A percentile compares a stretch with the other conserved stretches of the same genome.
phyloP scores from a whole-genome alignment of 1,139 yeast species.

The Arxiozyma slooffiae region DNA sequence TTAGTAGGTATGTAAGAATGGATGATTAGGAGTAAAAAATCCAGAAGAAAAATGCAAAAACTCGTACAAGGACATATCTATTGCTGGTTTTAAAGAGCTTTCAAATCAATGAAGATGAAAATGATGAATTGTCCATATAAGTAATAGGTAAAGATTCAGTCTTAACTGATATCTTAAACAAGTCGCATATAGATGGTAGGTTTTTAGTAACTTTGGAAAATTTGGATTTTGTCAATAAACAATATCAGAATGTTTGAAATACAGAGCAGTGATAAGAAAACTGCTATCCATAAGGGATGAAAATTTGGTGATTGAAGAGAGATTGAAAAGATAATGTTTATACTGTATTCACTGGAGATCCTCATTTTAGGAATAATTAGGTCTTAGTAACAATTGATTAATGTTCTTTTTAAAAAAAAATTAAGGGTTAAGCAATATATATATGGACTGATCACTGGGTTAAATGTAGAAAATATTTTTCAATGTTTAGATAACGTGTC shows the following conservation, averaged over 20 bases:
- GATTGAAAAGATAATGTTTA: slow-evolving; percentile 78
- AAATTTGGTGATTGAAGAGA: slow-evolving; percentile 81
- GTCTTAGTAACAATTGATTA: slow-evolving; percentile 92
- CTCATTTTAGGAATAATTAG: slow-evolving; percentile 85
- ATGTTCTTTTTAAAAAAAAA: slow-evolving; percentile 91
- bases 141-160: slow-evolving; percentile 36
- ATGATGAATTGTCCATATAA: slow-evolving; percentile 45
- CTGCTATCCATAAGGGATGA: slow-evolving; percentile 90
- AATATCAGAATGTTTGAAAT: too few species aligned
- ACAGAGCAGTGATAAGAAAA: slow-evolving; percentile 26
- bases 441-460: slow-evolving; percentile 89
- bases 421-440: slow-evolving; percentile 90
- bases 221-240: slow-evolving; percentile 25
- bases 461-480: slow-evolving; percentile 65
- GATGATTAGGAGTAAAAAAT: too few species aligned
- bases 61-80: background rate
- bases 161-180: slow-evolving; percentile 17
- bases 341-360: slow-evolving; percentile 54
- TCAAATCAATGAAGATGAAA: slow-evolving; percentile 25
- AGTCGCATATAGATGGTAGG: slow-evolving; percentile 25
- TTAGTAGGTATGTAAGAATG: too few species aligned
- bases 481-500: slow-evolving; percentile 56
- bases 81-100: slow-evolving; percentile 28
- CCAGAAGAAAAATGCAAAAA: too few species aligned
- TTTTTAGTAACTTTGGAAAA: slow-evolving; percentile 25